Evolutionary conservation across 306 rosid species (phyloP), one percentile per base, ranked within the genome.

Genomic region (Alnus rubra): DNA sequence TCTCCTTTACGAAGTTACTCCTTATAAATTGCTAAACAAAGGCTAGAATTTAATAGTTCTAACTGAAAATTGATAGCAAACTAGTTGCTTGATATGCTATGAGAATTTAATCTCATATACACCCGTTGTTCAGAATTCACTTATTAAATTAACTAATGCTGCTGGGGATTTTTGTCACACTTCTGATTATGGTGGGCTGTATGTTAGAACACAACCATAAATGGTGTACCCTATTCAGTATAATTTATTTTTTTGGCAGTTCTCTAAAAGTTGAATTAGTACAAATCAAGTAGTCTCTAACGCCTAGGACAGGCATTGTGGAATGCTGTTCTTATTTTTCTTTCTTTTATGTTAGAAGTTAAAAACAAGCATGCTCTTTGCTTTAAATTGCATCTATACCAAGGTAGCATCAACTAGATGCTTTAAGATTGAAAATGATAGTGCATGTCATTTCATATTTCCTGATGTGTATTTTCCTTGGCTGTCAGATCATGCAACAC

Each of bases 401-500:
- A 45, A 31, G 47, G 15, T 33, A 68, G 8, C 52, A 42, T 68
- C 51, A 68, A 68, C 8, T 42, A 44, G 48, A 18, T 68, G 59
- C 63, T 45, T 23, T 55, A 37, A 49, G 33, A 18, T 51, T 35
- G 16, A n/a, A 47, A 71, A 30, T 67, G 37, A 35, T 18, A 39
- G 48, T n/a, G 31, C 35, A 7, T 37, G 54, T 33, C 35, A 35
- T 63, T 64, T 79, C 37, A 51, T 42, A 12, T 62, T 73, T 37
- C 48, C 78, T 73, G 53, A 72, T 80, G 45, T 69, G 62, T 44
- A 81, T 79, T 81, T 85, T 47, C 64, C 76, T 56, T 70, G 85
- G 79, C 59, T 45, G 44, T 85, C 91, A 94, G 97, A 86, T 94
- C n/a, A 87, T 97, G 16, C 95, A 93, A 68, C 97, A 92, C 86